phyloP scores from a whole-genome alignment of 1,139 yeast species.

The Meyerozyma sp. region DNA sequence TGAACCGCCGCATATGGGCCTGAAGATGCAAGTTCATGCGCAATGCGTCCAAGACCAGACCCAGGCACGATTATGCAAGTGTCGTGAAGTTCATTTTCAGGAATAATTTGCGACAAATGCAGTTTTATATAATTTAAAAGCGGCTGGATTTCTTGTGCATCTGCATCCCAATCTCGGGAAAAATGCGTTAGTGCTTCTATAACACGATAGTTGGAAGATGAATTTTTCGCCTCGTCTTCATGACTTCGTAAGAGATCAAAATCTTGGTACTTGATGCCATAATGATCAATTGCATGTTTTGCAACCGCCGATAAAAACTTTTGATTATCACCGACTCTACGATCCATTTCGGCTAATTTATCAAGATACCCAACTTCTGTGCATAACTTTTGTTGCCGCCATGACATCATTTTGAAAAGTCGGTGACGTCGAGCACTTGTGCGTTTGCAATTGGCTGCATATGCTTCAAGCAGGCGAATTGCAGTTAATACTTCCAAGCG shows the following conservation, averaged over 20 bases:
- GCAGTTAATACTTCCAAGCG: conserved; percentile 42
- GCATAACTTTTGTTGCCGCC: conserved; percentile 52
- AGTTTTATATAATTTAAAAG: conserved; percentile 43
- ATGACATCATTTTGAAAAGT: conserved; percentile 44
- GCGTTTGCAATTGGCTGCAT: conserved; percentile 32
- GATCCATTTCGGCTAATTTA: conserved; percentile 45
- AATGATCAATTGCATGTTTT: conserved; percentile 28
- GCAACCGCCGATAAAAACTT: conserved; percentile 41
- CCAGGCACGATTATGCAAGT: conserved; percentile 70
- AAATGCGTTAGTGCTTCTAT: conserved; percentile 70
- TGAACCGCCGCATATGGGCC: conserved; percentile 42
- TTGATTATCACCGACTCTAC: conserved; percentile 40
- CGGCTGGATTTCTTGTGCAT: conserved; percentile 46
- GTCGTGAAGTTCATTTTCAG: conserved; percentile 17
- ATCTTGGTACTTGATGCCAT: conserved; percentile 34
- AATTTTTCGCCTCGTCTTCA: conserved; percentile 10
- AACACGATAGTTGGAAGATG: conserved; percentile 47
- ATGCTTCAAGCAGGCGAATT: conserved; percentile 44
- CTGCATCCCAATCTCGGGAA: conserved; percentile 61
- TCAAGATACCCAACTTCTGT: conserved; percentile 50
- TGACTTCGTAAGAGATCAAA: conserved; percentile 20
- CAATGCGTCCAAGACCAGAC: conserved; percentile 68
- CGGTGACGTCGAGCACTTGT: conserved; percentile 43
- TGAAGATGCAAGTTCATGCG: conserved; percentile 50
- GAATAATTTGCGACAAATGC: conserved; percentile 24